Evolutionary conservation across 2,329 filamentous ascomycete species (phyloP).

Genomic region (Diplodia sapinea): DNA sequence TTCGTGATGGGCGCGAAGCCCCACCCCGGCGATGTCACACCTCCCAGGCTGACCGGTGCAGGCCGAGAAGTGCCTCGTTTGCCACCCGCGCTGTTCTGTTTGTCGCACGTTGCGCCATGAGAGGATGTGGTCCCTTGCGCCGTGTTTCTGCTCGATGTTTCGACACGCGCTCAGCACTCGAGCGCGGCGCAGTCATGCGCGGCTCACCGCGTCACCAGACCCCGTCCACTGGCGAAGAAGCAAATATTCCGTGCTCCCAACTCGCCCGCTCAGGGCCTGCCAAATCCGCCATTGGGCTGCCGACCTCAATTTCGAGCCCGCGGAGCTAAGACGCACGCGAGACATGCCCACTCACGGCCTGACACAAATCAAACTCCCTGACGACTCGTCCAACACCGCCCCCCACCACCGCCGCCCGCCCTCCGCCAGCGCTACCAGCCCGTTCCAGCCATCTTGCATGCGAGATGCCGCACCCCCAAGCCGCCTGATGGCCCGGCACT

Average conservation of each 20-base stretch:
- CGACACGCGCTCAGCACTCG: conserved; percentile 7
- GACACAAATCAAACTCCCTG: conserved; percentile 22
- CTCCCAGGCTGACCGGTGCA: conserved; percentile 12
- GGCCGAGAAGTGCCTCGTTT: conserved; percentile 1
- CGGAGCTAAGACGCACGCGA: conserved; percentile 1
- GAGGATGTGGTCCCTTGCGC: conserved; percentile 3
- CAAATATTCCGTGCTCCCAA: conserved; percentile 9
- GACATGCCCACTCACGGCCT: conserved; percentile 28
- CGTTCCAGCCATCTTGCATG: conserved; percentile 22
- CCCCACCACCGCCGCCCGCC: not conserved
- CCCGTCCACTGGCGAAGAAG: not conserved
- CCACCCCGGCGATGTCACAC: conserved; percentile 11
- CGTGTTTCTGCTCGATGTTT: conserved; percentile 21
- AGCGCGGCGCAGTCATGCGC: conserved; percentile 14
- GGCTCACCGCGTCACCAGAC: conserved; percentile 26
- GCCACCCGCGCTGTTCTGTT: too few species aligned
- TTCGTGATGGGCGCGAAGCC: not conserved
- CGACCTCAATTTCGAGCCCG: not conserved
- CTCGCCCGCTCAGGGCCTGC: not conserved
- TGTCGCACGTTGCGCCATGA: too few species aligned
- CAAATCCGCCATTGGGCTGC: conserved; percentile 21
- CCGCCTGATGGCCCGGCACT: conserved; percentile 12
- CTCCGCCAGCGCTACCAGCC: conserved; percentile 8
- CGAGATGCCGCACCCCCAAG: conserved; percentile 18
- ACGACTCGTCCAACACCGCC: not conserved